Evolutionary conservation across 495 filamentous ascomycete genomes (phyloP).

Genomic region (Aspergillus affinis): DNA sequence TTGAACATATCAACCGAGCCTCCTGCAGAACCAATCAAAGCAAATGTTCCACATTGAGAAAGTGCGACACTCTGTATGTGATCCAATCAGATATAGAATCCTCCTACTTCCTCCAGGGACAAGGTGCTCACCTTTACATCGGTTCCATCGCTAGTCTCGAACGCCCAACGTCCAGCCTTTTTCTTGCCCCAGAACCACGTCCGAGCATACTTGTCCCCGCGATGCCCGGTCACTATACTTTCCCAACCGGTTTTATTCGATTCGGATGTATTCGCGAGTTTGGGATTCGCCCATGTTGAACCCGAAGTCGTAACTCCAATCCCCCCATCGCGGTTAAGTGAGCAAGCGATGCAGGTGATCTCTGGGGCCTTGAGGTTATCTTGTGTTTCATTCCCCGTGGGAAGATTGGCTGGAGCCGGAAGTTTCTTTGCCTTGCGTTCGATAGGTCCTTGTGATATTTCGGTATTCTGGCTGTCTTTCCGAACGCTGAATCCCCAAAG

Average conservation of each 20-base stretch:
- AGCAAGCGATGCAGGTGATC: constrained; percentile 86
- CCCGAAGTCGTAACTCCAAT: constrained; percentile 75
- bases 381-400: constrained; percentile 56
- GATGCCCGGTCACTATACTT: constrained; percentile 92
- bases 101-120: neutral
- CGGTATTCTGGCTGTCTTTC: constrained; percentile 89
- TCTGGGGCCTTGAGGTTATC: constrained; percentile 82
- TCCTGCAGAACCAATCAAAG: constrained; percentile 78
- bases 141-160: constrained; percentile 79
- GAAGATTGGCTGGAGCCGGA: constrained; percentile 23
- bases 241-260: constrained; percentile 89
- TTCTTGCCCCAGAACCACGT: constrained; percentile 99
- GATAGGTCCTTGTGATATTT: constrained; percentile 85
- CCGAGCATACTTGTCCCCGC: constrained; percentile 75
- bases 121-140: constrained; percentile 59
- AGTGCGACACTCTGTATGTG: constrained; percentile 71
- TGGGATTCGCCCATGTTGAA: constrained; percentile 74
- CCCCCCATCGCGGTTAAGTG: constrained; percentile 88
- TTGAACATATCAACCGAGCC: constrained; percentile 94
- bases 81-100: neutral
- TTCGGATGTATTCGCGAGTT: constrained; percentile 52
- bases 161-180: constrained; percentile 87
- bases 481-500: constrained; percentile 95
- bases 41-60: constrained; percentile 90
- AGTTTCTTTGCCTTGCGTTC: constrained; percentile 81